Evolutionary conservation across 1,284 basidiomycete species (phyloP).

Genomic region (Malassezia sp.): DNA sequence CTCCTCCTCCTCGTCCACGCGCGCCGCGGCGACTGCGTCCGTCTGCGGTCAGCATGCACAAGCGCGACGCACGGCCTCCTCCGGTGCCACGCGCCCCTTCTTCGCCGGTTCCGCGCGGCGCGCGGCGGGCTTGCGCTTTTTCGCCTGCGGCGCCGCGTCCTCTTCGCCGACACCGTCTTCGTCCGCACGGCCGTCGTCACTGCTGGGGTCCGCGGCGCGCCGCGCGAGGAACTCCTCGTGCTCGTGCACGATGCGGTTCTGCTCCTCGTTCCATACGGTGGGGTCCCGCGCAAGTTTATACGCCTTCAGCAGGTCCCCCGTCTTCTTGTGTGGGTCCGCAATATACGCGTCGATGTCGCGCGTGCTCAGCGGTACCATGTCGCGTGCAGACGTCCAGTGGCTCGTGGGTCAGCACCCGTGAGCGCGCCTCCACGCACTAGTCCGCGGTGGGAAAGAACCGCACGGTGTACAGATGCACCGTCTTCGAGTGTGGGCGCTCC

Average conservation of each 20-base stretch:
- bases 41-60: too few species aligned
- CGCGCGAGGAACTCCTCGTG: constrained; percentile 49
- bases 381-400: constrained; percentile 71
- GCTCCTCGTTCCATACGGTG: constrained; percentile 47
- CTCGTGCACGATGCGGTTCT: constrained; percentile 24
- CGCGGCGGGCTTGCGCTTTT: constrained; percentile 42
- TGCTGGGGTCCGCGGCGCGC: constrained; percentile 53
- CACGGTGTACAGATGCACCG: constrained; percentile 63
- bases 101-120: constrained; percentile 43
- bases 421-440: constrained; percentile 68
- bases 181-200: constrained; percentile 51
- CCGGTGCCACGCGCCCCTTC: neutral
- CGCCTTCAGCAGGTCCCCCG: constrained; percentile 62
- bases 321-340: constrained; percentile 60
- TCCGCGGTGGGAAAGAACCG: constrained; percentile 82
- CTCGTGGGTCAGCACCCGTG: constrained; percentile 50
- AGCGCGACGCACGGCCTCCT: too few species aligned
- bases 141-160: constrained; percentile 53
- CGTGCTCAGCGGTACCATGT: constrained; percentile 64
- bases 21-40: constrained; percentile 34
- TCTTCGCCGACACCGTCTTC: constrained; percentile 60
- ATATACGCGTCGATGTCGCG: constrained; percentile 78
- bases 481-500: constrained; percentile 62
- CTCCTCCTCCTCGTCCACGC: constrained; percentile 52
- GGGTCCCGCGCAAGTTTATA: constrained; percentile 78